Base-by-base conservation (phyloP, 2,329 filamentous ascomycete species). In the Fusarium stilboides region DNA sequence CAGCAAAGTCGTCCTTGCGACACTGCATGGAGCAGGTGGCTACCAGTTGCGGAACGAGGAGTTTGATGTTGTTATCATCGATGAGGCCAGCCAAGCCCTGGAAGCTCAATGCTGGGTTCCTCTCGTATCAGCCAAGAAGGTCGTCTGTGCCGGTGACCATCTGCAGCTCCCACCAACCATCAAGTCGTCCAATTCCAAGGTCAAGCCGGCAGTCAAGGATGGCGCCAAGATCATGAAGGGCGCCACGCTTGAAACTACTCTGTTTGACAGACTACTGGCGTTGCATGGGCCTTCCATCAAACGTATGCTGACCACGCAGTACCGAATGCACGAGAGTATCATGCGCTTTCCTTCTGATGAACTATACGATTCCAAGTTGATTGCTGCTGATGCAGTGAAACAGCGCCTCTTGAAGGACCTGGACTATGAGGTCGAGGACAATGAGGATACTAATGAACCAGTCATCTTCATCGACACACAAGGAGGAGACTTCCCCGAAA, bases 51-150 rank as follows among this genome's bases (percentile, higher is more conserved):
- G 89, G 64, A 87, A 90, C 65, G 89, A 97, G 75, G 83, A 88
- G 53, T 99, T 99, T 69, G 96, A 99, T 78, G 92, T 97, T 6
- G 93, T 99, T 28, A 90, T 99, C 64, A 94, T 99, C 58, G 96
- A 99, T 75, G 96, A 99, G 81, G 96, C 94, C 6, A 97, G 93
- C 77, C 96, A 99, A 78, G 96, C 96, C 3, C 85, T 98, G 12
- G 96, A 99, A 80, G 94, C 96, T 1, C 95, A 98, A 79, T 98
- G 94, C 81, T 99, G 96, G 96, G 94, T 98, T 52, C 91, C 96
- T 13, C 81, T 99, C 46, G 81, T 98, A 19, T 87, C 88, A 40
- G 93, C 93, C 0, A 88, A 85, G 70, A 98, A 98, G 82, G 90
- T 94, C 10, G 91, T 99, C 10, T 90, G 97, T 67, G 96, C 96